These are phyloP conservation scores for Phyllostachys edulis DNA, from an alignment of 176 grass and related monocot genomes.

Conservation along the genomic window DNA sequence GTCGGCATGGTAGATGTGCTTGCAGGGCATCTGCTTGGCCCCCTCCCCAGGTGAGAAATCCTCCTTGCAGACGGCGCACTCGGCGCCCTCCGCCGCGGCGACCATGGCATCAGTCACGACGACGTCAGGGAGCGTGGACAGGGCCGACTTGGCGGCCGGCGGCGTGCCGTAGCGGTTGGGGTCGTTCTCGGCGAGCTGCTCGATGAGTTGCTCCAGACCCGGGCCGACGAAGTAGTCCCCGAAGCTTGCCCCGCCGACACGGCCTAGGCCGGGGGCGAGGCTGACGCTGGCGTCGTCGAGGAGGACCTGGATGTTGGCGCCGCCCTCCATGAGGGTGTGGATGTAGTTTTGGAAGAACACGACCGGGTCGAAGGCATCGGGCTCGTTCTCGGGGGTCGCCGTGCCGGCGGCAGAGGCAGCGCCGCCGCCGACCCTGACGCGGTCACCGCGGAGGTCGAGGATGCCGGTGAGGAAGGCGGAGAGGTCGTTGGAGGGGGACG, in stretches of 20 bases:
- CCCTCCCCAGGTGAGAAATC: constrained; percentile 70
- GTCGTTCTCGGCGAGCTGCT: constrained; percentile 94
- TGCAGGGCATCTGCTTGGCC: constrained; percentile 93
- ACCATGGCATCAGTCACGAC: constrained; percentile 60
- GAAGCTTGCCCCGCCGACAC: constrained; percentile 65
- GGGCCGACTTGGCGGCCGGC: constrained; percentile 67
- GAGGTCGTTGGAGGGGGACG: constrained; percentile 38
- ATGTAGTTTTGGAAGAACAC: constrained; percentile 73
- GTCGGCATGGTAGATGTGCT: constrained; percentile 79
- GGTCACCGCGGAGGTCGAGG: constrained; percentile 37
- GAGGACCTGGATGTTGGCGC: constrained; percentile 79
- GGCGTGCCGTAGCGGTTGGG: constrained; percentile 91
- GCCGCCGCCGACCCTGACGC: constrained; percentile 24
- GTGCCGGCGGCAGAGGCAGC: constrained; percentile 27
- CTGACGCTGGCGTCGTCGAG: constrained; percentile 53
- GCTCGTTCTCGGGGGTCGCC: constrained; percentile 55
- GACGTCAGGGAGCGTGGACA: constrained; percentile 59
- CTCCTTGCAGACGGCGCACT: constrained; percentile 94
- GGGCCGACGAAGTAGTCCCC: constrained; percentile 93
- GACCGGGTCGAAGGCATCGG: constrained; percentile 61
- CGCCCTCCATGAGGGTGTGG: constrained; percentile 60
- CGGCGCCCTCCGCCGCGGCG: constrained; percentile 47
- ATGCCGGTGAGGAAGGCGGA: constrained; percentile 41
- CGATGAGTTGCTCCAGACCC: constrained; percentile 86
- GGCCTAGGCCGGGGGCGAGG: constrained; percentile 43